Percentiles rank a stretch among this genome's conserved stretches.
Conservation (phyloP, 2,329 filamentous ascomycete species). For the Ophiosphaerella herpotricha region DNA sequence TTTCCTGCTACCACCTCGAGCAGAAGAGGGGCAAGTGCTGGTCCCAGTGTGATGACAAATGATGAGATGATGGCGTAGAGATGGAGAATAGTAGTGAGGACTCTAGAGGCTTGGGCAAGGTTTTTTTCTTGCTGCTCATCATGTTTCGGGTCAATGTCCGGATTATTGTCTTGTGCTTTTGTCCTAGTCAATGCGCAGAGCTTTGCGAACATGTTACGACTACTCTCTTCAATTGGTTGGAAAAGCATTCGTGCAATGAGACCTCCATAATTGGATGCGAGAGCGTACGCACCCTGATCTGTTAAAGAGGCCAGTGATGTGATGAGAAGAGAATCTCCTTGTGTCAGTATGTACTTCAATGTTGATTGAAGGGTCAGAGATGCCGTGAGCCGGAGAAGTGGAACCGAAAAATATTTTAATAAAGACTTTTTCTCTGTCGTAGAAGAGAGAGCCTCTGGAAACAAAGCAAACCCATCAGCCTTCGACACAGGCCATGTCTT, state of each 20-base stretch:
- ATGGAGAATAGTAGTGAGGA: slow-evolving; percentile 68
- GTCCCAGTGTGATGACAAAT: slow-evolving; percentile 71
- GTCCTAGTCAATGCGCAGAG: slow-evolving; percentile 60
- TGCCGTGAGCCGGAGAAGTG: slow-evolving; percentile 73
- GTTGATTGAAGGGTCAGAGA: slow-evolving; percentile 86
- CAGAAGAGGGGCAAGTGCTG: slow-evolving; percentile 72
- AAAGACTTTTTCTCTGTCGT: slow-evolving; percentile 31
- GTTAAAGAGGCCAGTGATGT: slow-evolving; percentile 74
- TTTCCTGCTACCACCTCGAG: slow-evolving; percentile 76
- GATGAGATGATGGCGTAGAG: slow-evolving; percentile 77
- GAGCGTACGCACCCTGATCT: slow-evolving; percentile 87
- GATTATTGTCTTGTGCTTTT: slow-evolving; percentile 13
- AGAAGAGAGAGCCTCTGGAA: slow-evolving; percentile 53
- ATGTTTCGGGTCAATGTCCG: slow-evolving; percentile 4
- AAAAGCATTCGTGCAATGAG: slow-evolving; percentile 87
- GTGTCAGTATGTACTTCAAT: slow-evolving; percentile 91
- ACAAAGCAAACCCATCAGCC: slow-evolving; percentile 69
- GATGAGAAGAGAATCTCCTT: slow-evolving; percentile 90
- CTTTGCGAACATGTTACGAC: slow-evolving; percentile 85
- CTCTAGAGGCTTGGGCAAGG: slow-evolving; percentile 50
- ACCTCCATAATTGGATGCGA: slow-evolving; percentile 91
- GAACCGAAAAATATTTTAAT: slow-evolving; percentile 62
- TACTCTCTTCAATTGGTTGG: slow-evolving; percentile 93
- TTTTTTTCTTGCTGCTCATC: slow-evolving; percentile 22
- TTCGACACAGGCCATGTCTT: slow-evolving; percentile 63